These are phyloP conservation scores for Lachancea cidri DNA, from an alignment of 805 yeast genomes.

Conservation along the genomic window DNA sequence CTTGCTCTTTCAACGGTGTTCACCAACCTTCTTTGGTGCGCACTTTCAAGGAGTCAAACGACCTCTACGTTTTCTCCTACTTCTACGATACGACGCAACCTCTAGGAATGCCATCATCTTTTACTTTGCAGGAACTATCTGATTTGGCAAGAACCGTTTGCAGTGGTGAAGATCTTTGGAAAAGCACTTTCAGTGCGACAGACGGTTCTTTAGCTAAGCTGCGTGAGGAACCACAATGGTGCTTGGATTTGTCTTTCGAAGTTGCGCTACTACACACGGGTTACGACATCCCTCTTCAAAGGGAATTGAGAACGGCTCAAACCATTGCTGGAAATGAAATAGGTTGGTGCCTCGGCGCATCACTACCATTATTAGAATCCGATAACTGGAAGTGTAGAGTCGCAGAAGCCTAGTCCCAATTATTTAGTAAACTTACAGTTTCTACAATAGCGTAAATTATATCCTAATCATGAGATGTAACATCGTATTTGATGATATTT, in stretches of 20 bases:
- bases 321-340: conserved; percentile 83
- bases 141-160: conserved; percentile 84
- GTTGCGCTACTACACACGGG: conserved; percentile 91
- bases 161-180: conserved; percentile 74
- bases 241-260: conserved; percentile 87
- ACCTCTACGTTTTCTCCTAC: conserved; percentile 86
- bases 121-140: conserved; percentile 76
- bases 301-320: conserved; percentile 91
- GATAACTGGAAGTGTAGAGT: conserved; percentile 64
- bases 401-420: conserved; percentile 1
- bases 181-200: conserved; percentile 56
- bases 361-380: conserved; percentile 77
- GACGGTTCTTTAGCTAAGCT: conserved; percentile 64
- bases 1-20: conserved; percentile 96
- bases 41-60: conserved; percentile 67
- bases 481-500: background rate
- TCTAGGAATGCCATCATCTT: conserved; percentile 88
- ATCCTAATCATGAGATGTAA: background rate
- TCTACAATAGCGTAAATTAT: too few relatives aligned
- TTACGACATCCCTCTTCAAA: conserved; percentile 83
- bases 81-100: conserved; percentile 94
- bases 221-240: conserved; percentile 84
- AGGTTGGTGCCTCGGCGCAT: conserved; percentile 99
- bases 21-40: conserved; percentile 89
- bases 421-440: too few relatives aligned